A percentile compares a stretch with the other conserved stretches of the same genome.
phyloP scores from a whole-genome alignment of 2,329 filamentous ascomycete genomes.

The Lachnellula arida region DNA sequence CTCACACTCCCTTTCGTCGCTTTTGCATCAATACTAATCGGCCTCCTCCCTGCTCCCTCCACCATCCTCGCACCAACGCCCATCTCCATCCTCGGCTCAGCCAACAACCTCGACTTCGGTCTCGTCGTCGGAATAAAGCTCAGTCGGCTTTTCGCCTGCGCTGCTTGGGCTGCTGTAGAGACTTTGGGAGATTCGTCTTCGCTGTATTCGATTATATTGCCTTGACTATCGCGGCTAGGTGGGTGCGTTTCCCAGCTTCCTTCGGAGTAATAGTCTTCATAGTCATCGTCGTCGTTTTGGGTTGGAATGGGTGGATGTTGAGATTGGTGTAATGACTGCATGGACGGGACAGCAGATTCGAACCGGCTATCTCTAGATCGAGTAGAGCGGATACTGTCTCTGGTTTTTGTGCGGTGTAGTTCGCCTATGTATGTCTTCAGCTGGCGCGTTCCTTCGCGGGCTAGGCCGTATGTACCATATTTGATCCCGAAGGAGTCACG shows the following conservation, averaged over 20 bases:
- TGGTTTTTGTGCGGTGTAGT: constrained; percentile 11
- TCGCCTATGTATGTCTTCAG: constrained; percentile 23
- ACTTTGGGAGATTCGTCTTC: constrained; percentile 3
- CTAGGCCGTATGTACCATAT: constrained; percentile 22
- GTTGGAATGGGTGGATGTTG: constrained; percentile 1
- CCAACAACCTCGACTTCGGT: constrained; percentile 1
- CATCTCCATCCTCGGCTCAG: background rate
- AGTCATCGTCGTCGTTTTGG: constrained; percentile 1
- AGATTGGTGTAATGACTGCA: constrained; percentile 13
- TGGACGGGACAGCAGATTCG: constrained; percentile 19
- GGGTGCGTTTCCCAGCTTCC: constrained; percentile 23
- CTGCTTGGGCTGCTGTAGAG: background rate
- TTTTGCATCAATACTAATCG: constrained; percentile 23
- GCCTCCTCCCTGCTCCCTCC: constrained; percentile 17
- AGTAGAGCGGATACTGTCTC: constrained; percentile 15
- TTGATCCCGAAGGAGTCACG: constrained; percentile 23
- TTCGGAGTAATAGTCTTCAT: constrained; percentile 17
- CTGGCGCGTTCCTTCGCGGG: constrained; percentile 27
- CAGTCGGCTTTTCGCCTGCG: background rate
- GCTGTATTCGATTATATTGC: constrained; percentile 10
- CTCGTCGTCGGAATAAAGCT: background rate
- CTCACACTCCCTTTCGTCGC: constrained; percentile 12
- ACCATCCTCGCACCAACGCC: constrained; percentile 16
- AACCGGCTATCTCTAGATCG: constrained; percentile 26
- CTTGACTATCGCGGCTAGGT: constrained; percentile 9